Base-by-base conservation (phyloP, 2,329 filamentous ascomycete genomes). In the Arthrobotrys pseudoclavata region DNA sequence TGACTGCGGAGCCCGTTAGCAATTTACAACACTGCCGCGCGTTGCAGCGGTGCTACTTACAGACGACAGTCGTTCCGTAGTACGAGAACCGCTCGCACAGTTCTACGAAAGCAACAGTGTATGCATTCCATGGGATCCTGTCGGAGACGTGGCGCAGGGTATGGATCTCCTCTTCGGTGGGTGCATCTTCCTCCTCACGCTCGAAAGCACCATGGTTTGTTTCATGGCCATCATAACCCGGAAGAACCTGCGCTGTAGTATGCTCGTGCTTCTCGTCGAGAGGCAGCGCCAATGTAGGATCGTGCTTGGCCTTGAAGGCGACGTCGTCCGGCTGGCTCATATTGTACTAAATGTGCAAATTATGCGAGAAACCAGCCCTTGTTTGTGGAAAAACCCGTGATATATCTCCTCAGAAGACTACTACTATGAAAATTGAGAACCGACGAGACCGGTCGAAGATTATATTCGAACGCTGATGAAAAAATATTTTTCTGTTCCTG, bases 1-100 rank as follows among this genome's bases (percentile, higher is more conserved):
- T 89, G 80, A 87, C 86, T 87, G 64, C 20, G 26, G 15, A 45
- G 15, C 2, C 29, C 50, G 57, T 67, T 22, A 34, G n/a, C 24
- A 22, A 66, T 64, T 34, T 50, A 20, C 45, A 48, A 47, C 42
- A 48, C 12, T 7, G 26, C n/a, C 0, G n/a, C 48, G 57, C n/a
- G 60, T 52, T 64, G 63, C 42, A 9, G 1, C n/a, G 22, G 42
- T 63, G 0, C 13, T 20, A 85, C 86, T 79, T 85, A 88, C 90
- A 91, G 18, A 92, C 86, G 26, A 90, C 87, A 50, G 88, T 87
- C 3, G 89, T 90, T 68, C 91, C 91, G 82, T 93, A 93, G 87
- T 92, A 94, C 13, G 89, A 91, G 84, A 92, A 92, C 60, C 91
- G 89, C 84, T 94, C 91, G 84, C 90, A 92, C 70, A 92, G 85